Evolutionary conservation across 2,329 filamentous ascomycete species (phyloP).

Genomic region (Pyrenophora teres): DNA sequence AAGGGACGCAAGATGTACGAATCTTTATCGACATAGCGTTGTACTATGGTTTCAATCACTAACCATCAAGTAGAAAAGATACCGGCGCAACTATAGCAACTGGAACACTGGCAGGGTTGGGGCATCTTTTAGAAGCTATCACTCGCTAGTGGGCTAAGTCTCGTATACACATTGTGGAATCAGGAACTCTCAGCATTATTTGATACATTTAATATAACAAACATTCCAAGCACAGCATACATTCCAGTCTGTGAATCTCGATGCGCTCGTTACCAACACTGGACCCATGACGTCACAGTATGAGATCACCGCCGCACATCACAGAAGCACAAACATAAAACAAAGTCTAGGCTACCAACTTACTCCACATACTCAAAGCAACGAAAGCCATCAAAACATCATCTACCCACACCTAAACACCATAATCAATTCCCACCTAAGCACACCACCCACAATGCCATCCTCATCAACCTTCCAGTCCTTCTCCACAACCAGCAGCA

Average conservation of each 20-base stretch:
- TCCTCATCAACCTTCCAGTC: constrained; percentile 33
- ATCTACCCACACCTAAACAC: not conserved
- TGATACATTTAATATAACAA: too few species aligned
- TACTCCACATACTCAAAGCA: not conserved
- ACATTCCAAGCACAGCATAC: not conserved
- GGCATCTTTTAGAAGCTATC: too few species aligned
- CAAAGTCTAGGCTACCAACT: not conserved
- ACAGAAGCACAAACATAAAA: not conserved
- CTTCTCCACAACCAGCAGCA: constrained; percentile 31
- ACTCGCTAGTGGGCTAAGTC: too few species aligned
- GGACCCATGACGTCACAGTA: constrained; percentile 18
- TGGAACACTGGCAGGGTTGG: too few species aligned
- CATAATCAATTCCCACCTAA: not conserved
- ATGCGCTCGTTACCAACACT: not conserved
- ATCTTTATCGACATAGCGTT: too few species aligned
- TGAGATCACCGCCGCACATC: constrained; percentile 14
- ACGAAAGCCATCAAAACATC: not conserved
- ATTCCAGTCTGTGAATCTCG: too few species aligned
- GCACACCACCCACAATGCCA: constrained; percentile 11
- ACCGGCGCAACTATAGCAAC: too few species aligned
- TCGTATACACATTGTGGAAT: too few species aligned
- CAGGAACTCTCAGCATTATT: too few species aligned
- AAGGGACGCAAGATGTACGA: too few species aligned
- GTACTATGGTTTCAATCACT: too few species aligned
- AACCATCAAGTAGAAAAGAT: too few species aligned